Conservation (phyloP, 306 rosid species). For the Aeschynomene evenia region DNA sequence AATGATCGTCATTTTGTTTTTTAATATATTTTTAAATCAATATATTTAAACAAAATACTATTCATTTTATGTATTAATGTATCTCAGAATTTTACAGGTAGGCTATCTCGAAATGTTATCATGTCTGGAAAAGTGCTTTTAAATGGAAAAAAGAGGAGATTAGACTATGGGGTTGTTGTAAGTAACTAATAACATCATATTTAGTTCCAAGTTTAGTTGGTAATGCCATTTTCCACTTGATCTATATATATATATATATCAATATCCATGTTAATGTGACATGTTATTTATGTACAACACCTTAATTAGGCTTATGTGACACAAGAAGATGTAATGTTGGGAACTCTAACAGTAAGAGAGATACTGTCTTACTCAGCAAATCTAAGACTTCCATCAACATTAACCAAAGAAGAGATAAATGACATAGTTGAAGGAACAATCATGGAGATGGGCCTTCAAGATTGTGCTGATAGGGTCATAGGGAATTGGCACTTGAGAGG, state of each 20-base stretch:
- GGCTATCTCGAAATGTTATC: slow-evolving; percentile 70
- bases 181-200: slow-evolving; percentile 31
- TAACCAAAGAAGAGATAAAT: slow-evolving; percentile 61
- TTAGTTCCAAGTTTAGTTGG: neutral
- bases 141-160: slow-evolving; percentile 68
- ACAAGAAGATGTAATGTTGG: slow-evolving; percentile 80
- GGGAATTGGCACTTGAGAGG: slow-evolving; percentile 95
- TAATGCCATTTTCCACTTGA: neutral
- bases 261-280: neutral
- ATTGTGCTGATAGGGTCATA: slow-evolving; percentile 63
- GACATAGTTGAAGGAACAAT: slow-evolving; percentile 62
- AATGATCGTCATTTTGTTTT: too few relatives aligned
- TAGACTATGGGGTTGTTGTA: slow-evolving; percentile 69
- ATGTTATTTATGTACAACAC: neutral
- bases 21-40: too few relatives aligned
- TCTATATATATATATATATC: neutral
- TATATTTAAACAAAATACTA: too few relatives aligned
- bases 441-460: slow-evolving; percentile 80
- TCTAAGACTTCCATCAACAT: slow-evolving; percentile 64
- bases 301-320: slow-evolving; percentile 94
- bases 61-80: neutral
- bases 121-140: slow-evolving; percentile 82
- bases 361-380: slow-evolving; percentile 77
- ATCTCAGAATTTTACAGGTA: slow-evolving; percentile 52
- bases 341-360: slow-evolving; percentile 86